Percentiles rank a stretch among this genome's conserved stretches.
phyloP scores from a whole-genome alignment of 2,329 filamentous ascomycete species.

The Colletotrichum destructivum region DNA sequence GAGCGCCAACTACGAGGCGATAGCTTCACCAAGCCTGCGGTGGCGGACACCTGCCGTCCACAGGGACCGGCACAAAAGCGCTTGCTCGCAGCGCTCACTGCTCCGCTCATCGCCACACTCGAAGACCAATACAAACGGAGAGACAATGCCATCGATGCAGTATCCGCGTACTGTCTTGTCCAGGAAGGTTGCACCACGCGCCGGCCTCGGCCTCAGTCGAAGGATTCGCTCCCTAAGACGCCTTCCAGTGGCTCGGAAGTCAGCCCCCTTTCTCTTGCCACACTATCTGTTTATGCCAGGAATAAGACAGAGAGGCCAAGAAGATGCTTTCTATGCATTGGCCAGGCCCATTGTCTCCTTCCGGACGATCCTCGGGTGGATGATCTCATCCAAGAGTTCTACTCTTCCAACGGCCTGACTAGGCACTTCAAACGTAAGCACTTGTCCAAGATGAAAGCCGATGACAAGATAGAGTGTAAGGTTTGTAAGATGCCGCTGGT shows the following conservation, averaged over 20 bases:
- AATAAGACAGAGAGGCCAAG: too few relatives aligned
- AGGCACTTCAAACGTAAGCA: conserved; percentile 41
- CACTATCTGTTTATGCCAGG: conserved; percentile 31
- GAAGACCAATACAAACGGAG: conserved; percentile 39
- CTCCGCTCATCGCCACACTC: conserved; percentile 27
- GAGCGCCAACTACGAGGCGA: conserved; percentile 38
- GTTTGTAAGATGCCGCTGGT: conserved; percentile 29
- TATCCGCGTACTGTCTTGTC: conserved; percentile 37
- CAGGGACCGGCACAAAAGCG: conserved; percentile 41
- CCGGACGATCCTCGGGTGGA: conserved; percentile 16
- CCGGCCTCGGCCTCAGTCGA: conserved; percentile 5
- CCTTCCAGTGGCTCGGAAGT: neutral
- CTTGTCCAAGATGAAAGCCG: conserved; percentile 25
- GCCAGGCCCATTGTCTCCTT: conserved; percentile 21
- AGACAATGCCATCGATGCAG: conserved; percentile 35
- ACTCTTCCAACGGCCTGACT: conserved; percentile 36
- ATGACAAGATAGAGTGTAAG: conserved; percentile 20
- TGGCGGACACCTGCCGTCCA: too few relatives aligned
- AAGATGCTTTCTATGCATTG: conserved; percentile 37
- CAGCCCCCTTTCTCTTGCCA: conserved; percentile 25
- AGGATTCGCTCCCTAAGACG: neutral
- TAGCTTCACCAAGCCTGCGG: too few relatives aligned
- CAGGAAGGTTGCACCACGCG: conserved; percentile 2
- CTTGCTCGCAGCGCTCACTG: conserved; percentile 39
- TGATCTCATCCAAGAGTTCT: conserved; percentile 34